phyloP scores from a whole-genome alignment of 2,329 filamentous ascomycete genomes.

The Neonectria faginata region DNA sequence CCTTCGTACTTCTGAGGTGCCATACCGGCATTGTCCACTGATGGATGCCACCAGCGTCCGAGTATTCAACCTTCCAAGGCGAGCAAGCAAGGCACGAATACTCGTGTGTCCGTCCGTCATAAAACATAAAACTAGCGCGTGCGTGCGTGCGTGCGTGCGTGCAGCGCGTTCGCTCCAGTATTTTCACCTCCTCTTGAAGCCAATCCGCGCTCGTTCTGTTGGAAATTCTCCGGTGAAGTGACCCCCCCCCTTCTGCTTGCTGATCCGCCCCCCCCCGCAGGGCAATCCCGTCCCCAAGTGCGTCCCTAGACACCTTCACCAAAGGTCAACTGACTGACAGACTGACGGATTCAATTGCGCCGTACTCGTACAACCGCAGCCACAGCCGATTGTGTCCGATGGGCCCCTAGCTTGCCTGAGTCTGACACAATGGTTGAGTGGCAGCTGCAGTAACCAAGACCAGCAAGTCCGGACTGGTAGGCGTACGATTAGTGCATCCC shows the following conservation, averaged over 20 bases:
- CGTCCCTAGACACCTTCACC: conserved; percentile 3
- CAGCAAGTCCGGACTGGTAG: conserved; percentile 1
- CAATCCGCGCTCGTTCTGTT: conserved; percentile 10
- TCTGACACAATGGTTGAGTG: background rate
- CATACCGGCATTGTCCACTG: background rate
- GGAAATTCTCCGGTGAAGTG: conserved; percentile 20
- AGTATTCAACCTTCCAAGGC: background rate
- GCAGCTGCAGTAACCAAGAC: background rate
- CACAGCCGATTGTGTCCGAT: background rate
- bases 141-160: too few relatives aligned
- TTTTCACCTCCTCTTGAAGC: conserved; percentile 1
- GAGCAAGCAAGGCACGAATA: background rate
- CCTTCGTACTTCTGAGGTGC: background rate
- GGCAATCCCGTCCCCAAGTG: conserved; percentile 23
- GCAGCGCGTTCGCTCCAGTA: background rate
- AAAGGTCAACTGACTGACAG: conserved; percentile 8
- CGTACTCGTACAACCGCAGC: conserved; percentile 7
- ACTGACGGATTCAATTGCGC: background rate
- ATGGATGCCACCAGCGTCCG: background rate
- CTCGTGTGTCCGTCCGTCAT: background rate
- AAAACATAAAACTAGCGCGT: too few relatives aligned
- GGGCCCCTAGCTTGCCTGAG: background rate
- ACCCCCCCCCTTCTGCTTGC: background rate
- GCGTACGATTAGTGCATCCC: conserved; percentile 12
- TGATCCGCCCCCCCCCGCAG: conserved; percentile 7